Evolutionary conservation across 73 alveolate species (phyloP).

Genomic region (Uronychia binucleata): DNA sequence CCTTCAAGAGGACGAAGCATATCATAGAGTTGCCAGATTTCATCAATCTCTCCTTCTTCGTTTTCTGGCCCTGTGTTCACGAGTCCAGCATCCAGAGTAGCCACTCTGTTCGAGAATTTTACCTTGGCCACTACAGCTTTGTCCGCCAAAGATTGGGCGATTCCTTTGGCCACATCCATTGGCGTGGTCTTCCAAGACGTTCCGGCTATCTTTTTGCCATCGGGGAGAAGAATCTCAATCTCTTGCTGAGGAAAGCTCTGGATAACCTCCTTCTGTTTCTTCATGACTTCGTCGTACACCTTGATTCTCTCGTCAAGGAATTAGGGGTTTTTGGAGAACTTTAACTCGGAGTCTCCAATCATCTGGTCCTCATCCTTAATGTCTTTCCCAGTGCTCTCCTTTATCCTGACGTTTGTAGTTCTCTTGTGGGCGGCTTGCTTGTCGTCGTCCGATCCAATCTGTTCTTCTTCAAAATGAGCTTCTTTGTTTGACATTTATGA

Average conservation of each 20-base stretch:
- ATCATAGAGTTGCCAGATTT: conserved; percentile 87
- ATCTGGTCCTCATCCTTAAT: conserved; percentile 9
- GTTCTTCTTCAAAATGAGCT: conserved; percentile 1
- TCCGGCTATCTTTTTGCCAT: conserved; percentile 91
- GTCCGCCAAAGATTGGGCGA: conserved; percentile 86
- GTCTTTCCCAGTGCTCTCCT: conserved; percentile 31
- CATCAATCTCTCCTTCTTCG: conserved; percentile 78
- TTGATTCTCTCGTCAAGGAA: conserved; percentile 62
- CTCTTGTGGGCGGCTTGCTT: neutral
- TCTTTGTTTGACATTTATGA: no score
- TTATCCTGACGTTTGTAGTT: conserved; percentile 7
- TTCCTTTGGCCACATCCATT: conserved; percentile 82
- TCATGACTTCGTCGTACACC: conserved; percentile 60
- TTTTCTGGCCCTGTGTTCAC: conserved; percentile 79
- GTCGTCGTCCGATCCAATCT: neutral
- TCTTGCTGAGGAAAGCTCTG: conserved; percentile 74
- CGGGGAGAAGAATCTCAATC: conserved; percentile 90
- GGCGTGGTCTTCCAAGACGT: conserved; percentile 93
- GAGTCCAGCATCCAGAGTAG: conserved; percentile 64
- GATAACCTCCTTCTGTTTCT: conserved; percentile 32
- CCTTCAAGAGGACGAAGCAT: conserved; percentile 98
- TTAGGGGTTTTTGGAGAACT: conserved; percentile 59
- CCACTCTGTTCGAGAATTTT: conserved; percentile 72
- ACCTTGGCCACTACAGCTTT: conserved; percentile 93
- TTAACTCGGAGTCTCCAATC: conserved; percentile 48